phyloP scores from a whole-genome alignment of 805 yeast genomes.

The Yamadazyma kitorensis region DNA sequence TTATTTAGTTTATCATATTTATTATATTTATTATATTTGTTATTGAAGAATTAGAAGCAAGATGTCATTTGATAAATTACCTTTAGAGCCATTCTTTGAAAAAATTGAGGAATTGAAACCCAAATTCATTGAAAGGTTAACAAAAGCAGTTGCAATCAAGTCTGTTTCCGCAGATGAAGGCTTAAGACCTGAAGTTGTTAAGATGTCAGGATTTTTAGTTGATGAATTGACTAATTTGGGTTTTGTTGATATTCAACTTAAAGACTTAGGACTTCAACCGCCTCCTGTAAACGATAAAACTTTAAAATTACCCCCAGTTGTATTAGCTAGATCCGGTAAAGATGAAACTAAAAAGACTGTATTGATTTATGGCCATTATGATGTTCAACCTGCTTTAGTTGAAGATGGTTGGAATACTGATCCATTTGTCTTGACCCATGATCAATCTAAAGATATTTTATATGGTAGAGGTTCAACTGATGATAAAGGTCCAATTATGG shows the following conservation, averaged over 20 bases:
- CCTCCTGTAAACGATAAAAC: slow-evolving; percentile 74
- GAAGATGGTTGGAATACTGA: slow-evolving; percentile 97
- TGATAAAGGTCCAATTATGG: slow-evolving; percentile 97
- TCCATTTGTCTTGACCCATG: slow-evolving; percentile 70
- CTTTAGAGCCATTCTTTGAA: slow-evolving; percentile 46
- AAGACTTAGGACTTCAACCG: slow-evolving; percentile 85
- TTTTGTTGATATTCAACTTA: slow-evolving; percentile 76
- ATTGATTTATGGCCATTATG: slow-evolving; percentile 94
- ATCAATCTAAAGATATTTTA: slow-evolving; percentile 62
- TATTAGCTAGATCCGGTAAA: slow-evolving; percentile 81
- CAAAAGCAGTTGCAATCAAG: slow-evolving; percentile 88
- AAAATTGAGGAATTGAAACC: slow-evolving; percentile 77
- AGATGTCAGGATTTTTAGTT: slow-evolving; percentile 82
- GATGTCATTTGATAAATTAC: slow-evolving; percentile 40
- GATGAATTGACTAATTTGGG: slow-evolving; percentile 69
- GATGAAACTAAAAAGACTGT: slow-evolving; percentile 86
- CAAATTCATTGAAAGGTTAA: slow-evolving; percentile 64
- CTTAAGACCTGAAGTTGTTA: slow-evolving; percentile 83
- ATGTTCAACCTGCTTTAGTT: slow-evolving; percentile 90
- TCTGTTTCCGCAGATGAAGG: slow-evolving; percentile 91
- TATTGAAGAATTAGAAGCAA: slow-evolving; percentile 4
- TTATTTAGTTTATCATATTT: too few species aligned
- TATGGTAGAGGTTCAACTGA: slow-evolving; percentile 96
- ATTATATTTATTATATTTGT: too few species aligned
- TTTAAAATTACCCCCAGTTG: slow-evolving; percentile 87